phyloP scores from a whole-genome alignment of 805 yeast genomes.

The Priceomyces melissophilus region DNA sequence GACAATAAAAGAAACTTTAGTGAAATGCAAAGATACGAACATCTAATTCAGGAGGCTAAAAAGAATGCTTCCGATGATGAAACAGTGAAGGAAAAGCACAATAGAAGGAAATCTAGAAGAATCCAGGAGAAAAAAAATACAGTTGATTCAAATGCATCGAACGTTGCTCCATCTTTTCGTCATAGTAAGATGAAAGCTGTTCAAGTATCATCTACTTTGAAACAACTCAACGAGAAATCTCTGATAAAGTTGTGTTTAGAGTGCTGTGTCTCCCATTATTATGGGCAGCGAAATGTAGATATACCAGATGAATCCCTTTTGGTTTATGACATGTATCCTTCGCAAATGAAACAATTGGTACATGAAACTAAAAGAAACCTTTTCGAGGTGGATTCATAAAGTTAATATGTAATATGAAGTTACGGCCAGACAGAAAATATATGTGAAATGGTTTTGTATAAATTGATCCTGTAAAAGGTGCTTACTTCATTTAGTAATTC shows the following conservation, averaged over 20 bases:
- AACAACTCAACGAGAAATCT: conserved; percentile 23
- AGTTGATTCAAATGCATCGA: neutral
- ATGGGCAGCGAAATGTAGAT: conserved; percentile 13
- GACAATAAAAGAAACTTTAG: conserved; percentile 6
- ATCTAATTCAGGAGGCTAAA: conserved; percentile 16
- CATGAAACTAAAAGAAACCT: conserved; percentile 14
- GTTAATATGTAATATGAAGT: neutral
- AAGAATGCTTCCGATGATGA: conserved; percentile 9
- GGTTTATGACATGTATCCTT: conserved; percentile 18
- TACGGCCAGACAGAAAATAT: no score
- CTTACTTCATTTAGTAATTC: no score
- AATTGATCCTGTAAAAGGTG: no score
- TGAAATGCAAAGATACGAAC: conserved; percentile 17
- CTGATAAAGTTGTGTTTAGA: conserved; percentile 27
- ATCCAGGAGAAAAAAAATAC: conserved; percentile 1
- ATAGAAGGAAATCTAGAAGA: conserved; percentile 10
- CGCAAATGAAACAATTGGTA: conserved; percentile 18
- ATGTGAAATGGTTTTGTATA: no score
- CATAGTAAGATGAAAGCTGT: conserved; percentile 18
- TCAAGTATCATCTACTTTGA: conserved; percentile 18
- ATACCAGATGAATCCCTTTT: conserved; percentile 21
- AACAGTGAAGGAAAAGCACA: conserved; percentile 1
- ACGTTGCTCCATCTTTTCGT: neutral
- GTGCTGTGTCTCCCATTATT: conserved; percentile 22
- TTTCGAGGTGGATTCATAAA: conserved; percentile 2